Evolutionary conservation across 2,329 filamentous ascomycete genomes (phyloP), one percentile per base, ranked within the genome.

Genomic region (Hymenoscyphus linearis): DNA sequence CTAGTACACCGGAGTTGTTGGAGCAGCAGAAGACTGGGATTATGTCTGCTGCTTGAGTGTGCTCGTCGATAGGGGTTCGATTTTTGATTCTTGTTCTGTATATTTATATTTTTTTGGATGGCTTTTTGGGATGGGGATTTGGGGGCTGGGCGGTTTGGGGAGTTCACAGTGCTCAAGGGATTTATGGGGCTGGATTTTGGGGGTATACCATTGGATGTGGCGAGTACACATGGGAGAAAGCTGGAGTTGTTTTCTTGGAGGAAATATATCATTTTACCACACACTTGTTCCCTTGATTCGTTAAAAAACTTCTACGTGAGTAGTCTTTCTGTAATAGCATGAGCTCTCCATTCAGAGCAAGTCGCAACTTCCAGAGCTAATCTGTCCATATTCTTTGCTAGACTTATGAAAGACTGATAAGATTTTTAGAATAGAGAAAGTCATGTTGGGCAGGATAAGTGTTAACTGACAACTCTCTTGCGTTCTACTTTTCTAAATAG

Each of bases 1-100:
- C 63, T 22, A 61, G 59, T 36, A 61, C 61, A 7, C 63, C 63
- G 16, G 61, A 65, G 18, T 53, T 63, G 54, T 58, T 58, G 14
- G 52, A 47, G 1, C 58, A 63, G 57, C 63, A 65, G 55, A 60
- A 65, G 57, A 65, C 63, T 6, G 63, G 63, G 2, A 50, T 60
- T 14, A 22, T 22, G 44, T 47, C 44, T 25, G 7, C 44, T 25
- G 44, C 44, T 47, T 47, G 44, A 47, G 18, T 25, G 18, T 9
- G 22, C 25, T 25, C 10, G 9, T 47, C 25, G 18, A 47, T 47
- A n/a, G n/a, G n/a, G n/a, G n/a, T n/a, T n/a, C n/a, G 18, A 22
- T 5, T 47, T 47, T 22, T 47, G 18, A 47, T 47, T 47, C 44
- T 13, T 47, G 44, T 44, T 44, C 22, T 44, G n/a, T 18, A 18